Evolutionary conservation across 2,329 filamentous ascomycete species (phyloP).

Genomic region (Venturia nashicola): DNA sequence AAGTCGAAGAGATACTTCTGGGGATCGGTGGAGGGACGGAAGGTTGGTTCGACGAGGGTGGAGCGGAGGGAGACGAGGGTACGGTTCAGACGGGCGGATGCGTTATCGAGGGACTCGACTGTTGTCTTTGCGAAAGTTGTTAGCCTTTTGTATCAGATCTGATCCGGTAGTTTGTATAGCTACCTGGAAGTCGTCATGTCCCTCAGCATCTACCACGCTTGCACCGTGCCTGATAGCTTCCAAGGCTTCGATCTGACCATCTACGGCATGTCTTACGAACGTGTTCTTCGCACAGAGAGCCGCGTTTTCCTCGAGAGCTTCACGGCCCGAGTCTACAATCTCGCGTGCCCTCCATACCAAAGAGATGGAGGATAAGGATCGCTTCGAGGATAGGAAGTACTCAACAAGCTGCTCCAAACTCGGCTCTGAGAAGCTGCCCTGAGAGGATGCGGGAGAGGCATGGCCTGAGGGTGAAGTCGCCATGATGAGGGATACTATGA

Average conservation of each 20-base stretch:
- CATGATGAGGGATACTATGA: slow-evolving; percentile 5
- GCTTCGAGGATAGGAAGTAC: slow-evolving; percentile 76
- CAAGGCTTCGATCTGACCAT: slow-evolving; percentile 31
- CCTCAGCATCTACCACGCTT: slow-evolving; percentile 27
- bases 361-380: slow-evolving; percentile 71
- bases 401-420: slow-evolving; percentile 66
- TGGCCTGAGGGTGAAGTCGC: slow-evolving; percentile 1
- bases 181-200: slow-evolving; percentile 32
- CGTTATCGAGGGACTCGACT: slow-evolving; percentile 52
- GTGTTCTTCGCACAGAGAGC: slow-evolving; percentile 46
- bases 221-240: slow-evolving; percentile 31
- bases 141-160: background rate
- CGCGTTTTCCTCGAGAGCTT: slow-evolving; percentile 65
- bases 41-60: slow-evolving; percentile 51
- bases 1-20: slow-evolving; percentile 61
- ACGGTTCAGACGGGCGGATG: slow-evolving; percentile 50
- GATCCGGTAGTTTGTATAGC: slow-evolving; percentile 8
- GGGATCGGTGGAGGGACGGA: slow-evolving; percentile 39
- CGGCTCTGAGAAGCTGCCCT: slow-evolving; percentile 15
- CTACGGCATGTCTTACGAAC: slow-evolving; percentile 28
- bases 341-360: slow-evolving; percentile 80
- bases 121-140: slow-evolving; percentile 29
- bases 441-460: slow-evolving; percentile 9
- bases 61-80: slow-evolving; percentile 54
- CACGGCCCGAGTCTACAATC: slow-evolving; percentile 64